Percentiles rank a stretch among this genome's conserved stretches.
These are phyloP conservation scores for Paraurostyla sp. DNA, from an alignment of 73 alveolate species.

Conservation along the genomic window DNA sequence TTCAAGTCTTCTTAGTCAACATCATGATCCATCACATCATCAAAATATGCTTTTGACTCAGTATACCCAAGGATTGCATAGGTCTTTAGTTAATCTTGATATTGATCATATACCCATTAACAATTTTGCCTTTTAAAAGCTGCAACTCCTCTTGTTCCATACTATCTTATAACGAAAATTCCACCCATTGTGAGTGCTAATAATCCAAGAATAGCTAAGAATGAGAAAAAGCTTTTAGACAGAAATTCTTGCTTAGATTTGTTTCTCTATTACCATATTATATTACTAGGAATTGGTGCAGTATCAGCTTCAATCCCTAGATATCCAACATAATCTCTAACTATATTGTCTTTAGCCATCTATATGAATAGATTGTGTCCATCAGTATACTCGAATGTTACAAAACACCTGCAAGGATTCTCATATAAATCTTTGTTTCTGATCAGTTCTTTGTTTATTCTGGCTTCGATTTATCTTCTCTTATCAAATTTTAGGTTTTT, in stretches of 20 bases:
- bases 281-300: conserved; percentile 54
- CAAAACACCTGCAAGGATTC: neutral
- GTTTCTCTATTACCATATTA: conserved; percentile 57
- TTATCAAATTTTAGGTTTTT: neutral
- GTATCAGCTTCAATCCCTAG: neutral
- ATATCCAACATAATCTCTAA: neutral
- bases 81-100: neutral
- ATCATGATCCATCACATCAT: neutral
- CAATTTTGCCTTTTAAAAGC: conserved; percentile 4
- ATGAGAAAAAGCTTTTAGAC: neutral
- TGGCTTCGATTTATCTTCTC: conserved; percentile 32
- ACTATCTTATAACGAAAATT: neutral
- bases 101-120: neutral
- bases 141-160: neutral
- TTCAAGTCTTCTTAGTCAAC: conserved; percentile 23
- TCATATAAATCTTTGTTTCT: neutral
- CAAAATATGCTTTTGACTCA: neutral
- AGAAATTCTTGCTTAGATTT: neutral
- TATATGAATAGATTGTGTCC: neutral
- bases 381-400: conserved; percentile 39
- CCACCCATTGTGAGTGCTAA: neutral
- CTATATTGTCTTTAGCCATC: neutral
- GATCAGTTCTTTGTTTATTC: neutral
- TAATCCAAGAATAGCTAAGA: neutral
- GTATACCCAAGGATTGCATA: neutral